Percentiles rank a stretch among this genome's conserved stretches.
phyloP scores from a whole-genome alignment of 2,329 filamentous ascomycete genomes.

The Alternaria incomplexa region DNA sequence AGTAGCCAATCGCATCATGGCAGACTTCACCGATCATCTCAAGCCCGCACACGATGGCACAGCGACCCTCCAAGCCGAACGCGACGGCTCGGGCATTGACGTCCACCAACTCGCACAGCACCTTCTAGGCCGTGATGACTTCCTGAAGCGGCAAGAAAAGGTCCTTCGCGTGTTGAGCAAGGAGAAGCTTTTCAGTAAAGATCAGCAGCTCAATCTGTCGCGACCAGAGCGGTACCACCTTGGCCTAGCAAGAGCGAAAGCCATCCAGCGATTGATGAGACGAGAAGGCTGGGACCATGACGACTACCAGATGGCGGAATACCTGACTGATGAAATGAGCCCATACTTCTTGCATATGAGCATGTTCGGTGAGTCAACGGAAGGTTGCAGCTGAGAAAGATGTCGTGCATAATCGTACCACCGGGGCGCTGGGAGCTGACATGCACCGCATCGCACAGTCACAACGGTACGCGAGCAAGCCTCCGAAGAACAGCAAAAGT shows the following conservation, averaged over 20 bases:
- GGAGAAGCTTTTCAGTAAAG: slow-evolving; percentile 59
- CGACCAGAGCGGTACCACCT: slow-evolving; percentile 60
- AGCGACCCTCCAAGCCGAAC: slow-evolving; percentile 54
- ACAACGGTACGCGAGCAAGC: slow-evolving; percentile 60
- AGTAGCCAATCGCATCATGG: slow-evolving; percentile 40
- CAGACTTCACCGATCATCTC: slow-evolving; percentile 58
- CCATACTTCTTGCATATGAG: slow-evolving; percentile 59
- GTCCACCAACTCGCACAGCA: slow-evolving; percentile 55
- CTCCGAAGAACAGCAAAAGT: slow-evolving; percentile 54
- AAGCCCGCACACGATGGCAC: slow-evolving; percentile 56
- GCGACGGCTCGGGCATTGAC: slow-evolving; percentile 52
- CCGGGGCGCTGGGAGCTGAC: slow-evolving; percentile 24
- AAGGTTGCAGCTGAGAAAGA: background rate
- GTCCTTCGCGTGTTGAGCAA: slow-evolving; percentile 54
- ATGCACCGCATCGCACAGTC: slow-evolving; percentile 23
- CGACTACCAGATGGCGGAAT: slow-evolving; percentile 60
- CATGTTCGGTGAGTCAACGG: slow-evolving; percentile 54
- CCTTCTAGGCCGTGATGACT: slow-evolving; percentile 55
- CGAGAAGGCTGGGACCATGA: slow-evolving; percentile 57
- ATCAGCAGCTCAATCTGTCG: slow-evolving; percentile 58
- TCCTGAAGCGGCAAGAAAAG: slow-evolving; percentile 56
- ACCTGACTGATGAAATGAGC: slow-evolving; percentile 60
- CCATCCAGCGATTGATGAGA: slow-evolving; percentile 54
- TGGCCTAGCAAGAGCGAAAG: slow-evolving; percentile 59
- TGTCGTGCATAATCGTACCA: slow-evolving; percentile 21